Evolutionary conservation across 192 early-diverging fungal species (phyloP).

Genomic region (Obelidium mucronatum): DNA sequence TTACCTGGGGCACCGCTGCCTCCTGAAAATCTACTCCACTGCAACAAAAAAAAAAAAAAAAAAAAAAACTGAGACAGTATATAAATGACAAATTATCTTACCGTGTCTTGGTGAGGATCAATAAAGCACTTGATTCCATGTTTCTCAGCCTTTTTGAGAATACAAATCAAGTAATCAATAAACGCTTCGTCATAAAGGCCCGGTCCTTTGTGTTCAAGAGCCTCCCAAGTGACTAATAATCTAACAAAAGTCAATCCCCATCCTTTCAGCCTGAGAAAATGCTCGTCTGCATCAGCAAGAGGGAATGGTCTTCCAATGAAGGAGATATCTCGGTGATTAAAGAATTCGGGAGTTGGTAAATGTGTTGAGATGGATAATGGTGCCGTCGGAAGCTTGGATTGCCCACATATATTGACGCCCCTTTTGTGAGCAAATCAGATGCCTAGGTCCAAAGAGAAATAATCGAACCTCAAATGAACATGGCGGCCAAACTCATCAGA

Average conservation of each 20-base stretch:
- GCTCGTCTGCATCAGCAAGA: slow-evolving; percentile 74
- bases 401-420: slow-evolving; percentile 82
- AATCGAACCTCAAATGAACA: slow-evolving; percentile 38
- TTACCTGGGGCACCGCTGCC: slow-evolving; percentile 87
- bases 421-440: slow-evolving; percentile 32
- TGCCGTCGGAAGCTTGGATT: slow-evolving; percentile 75
- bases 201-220: slow-evolving; percentile 81
- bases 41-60: too few relatives aligned
- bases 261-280: slow-evolving; percentile 72
- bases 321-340: slow-evolving; percentile 75
- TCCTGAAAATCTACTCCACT: slow-evolving; percentile 72
- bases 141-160: slow-evolving; percentile 70
- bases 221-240: slow-evolving; percentile 82
- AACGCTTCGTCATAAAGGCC: slow-evolving; percentile 83
- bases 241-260: slow-evolving; percentile 88
- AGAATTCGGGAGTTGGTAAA: slow-evolving; percentile 59
- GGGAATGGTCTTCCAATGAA: slow-evolving; percentile 84
- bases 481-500: slow-evolving; percentile 45
- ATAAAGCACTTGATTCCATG: slow-evolving; percentile 87
- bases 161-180: slow-evolving; percentile 74
- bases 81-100: too few relatives aligned
- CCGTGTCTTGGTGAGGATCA: slow-evolving; percentile 88
- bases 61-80: too few relatives aligned
- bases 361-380: slow-evolving; percentile 71
- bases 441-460: neutral